These are phyloP conservation scores for Coniochaeta sp. DNA, from an alignment of 2,329 filamentous ascomycete genomes.

Conservation along the genomic window DNA sequence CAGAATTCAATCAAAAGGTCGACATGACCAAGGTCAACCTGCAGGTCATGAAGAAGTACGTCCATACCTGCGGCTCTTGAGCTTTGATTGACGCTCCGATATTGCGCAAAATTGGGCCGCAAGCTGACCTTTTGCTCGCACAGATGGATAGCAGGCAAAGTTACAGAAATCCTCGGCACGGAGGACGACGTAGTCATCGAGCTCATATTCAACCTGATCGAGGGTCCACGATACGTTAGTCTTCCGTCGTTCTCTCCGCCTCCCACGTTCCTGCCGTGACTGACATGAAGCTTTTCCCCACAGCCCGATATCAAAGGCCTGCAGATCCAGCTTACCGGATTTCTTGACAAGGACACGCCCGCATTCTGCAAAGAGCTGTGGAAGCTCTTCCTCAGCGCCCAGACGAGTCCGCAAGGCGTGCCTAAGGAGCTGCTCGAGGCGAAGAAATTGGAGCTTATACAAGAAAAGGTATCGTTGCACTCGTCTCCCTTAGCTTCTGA, in stretches of 20 bases:
- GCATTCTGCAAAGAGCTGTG: conserved; percentile 90
- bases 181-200: conserved; percentile 97
- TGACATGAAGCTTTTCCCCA: conserved; percentile 12
- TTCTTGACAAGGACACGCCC: conserved; percentile 86
- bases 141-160: conserved; percentile 89
- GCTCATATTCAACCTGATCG: conserved; percentile 62
- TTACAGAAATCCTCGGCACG: conserved; percentile 79
- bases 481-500: not conserved
- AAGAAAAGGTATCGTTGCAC: conserved; percentile 69
- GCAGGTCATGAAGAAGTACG: conserved; percentile 94
- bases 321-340: conserved; percentile 90
- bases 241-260: not conserved
- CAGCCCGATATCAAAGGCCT: conserved; percentile 94
- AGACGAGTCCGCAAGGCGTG: conserved; percentile 80
- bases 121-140: conserved; percentile 7
- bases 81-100: not conserved
- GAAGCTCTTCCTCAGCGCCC: conserved; percentile 85
- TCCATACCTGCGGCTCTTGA: conserved; percentile 9
- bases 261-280: not conserved
- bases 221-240: conserved; percentile 70
- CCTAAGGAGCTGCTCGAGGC: conserved; percentile 91
- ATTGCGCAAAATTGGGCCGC: not conserved
- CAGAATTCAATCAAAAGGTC: conserved; percentile 90
- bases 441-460: conserved; percentile 89
- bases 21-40: conserved; percentile 97